These are phyloP conservation scores for Ustilago loliicola DNA, from an alignment of 1,284 basidiomycete species.

Conservation along the genomic window DNA sequence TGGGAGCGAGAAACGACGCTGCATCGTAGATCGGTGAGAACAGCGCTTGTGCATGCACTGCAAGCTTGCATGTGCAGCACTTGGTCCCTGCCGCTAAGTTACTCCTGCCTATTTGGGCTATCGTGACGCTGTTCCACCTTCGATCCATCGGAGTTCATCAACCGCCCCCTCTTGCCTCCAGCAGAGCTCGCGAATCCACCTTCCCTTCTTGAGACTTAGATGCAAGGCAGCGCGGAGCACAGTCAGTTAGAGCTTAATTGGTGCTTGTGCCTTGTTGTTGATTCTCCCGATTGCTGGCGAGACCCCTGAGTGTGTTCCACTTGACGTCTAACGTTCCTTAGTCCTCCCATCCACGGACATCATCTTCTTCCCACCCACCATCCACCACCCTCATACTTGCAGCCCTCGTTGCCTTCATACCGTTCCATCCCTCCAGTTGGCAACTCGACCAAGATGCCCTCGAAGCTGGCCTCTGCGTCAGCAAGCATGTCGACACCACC, in stretches of 20 bases:
- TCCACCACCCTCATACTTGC: background rate
- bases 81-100: slow-evolving; percentile 19
- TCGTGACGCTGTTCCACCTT: slow-evolving; percentile 22
- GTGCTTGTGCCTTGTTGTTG: slow-evolving; percentile 1
- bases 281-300: background rate
- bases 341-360: background rate
- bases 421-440: background rate
- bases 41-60: slow-evolving; percentile 33
- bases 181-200: background rate
- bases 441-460: slow-evolving; percentile 15
- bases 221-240: background rate
- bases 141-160: slow-evolving; percentile 17
- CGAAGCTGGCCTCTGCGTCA: slow-evolving; percentile 24
- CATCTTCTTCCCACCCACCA: background rate
- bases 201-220: background rate
- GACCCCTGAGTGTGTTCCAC: slow-evolving; percentile 16
- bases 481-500: slow-evolving; percentile 26
- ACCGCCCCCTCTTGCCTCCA: background rate
- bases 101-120: slow-evolving; percentile 33
- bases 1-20: slow-evolving; percentile 5
- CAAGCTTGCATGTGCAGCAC: slow-evolving; percentile 14
- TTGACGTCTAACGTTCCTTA: background rate
- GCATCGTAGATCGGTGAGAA: slow-evolving; percentile 43
- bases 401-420: background rate
- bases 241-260: slow-evolving; percentile 20